Conservation (phyloP, 2,329 filamentous ascomycete genomes). For the Zasmidium angulare region DNA sequence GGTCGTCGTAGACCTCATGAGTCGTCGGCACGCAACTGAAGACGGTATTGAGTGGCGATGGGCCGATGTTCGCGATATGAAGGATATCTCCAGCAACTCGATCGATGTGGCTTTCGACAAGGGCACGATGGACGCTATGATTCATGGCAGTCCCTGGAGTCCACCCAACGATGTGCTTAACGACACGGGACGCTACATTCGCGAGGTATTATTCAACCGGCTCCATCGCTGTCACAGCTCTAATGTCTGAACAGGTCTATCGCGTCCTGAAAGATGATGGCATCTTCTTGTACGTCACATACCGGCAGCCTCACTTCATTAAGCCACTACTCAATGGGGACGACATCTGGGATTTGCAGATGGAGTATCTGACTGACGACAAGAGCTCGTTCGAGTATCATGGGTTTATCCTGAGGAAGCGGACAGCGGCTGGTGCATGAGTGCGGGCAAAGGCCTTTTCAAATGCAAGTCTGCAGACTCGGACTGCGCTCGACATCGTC, state of each 20-base stretch:
- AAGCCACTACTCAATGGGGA: constrained; percentile 48
- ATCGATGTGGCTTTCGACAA: constrained; percentile 56
- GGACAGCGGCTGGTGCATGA: neutral
- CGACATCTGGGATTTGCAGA: constrained; percentile 46
- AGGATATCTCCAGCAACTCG: constrained; percentile 39
- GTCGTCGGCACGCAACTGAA: constrained; percentile 39
- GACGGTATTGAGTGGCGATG: constrained; percentile 51
- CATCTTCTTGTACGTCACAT: constrained; percentile 43
- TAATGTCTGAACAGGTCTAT: constrained; percentile 19
- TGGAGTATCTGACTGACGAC: constrained; percentile 43
- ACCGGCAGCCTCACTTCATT: constrained; percentile 57
- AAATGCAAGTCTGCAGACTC: no score
- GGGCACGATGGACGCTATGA: constrained; percentile 37
- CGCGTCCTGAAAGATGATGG: constrained; percentile 33
- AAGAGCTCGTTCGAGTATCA: constrained; percentile 52
- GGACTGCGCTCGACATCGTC: no score
- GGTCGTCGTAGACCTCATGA: constrained; percentile 56
- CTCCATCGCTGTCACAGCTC: no score
- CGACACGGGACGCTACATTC: constrained; percentile 27
- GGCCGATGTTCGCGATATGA: constrained; percentile 55
- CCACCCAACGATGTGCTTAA: constrained; percentile 32
- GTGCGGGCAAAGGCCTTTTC: no score
- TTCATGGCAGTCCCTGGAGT: constrained; percentile 33
- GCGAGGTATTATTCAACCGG: constrained; percentile 25
- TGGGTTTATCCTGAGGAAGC: constrained; percentile 45